These are phyloP conservation scores for Saprolegnia diclina DNA, from an alignment of 352 stramenopile genomes.

Conservation along the genomic window DNA sequence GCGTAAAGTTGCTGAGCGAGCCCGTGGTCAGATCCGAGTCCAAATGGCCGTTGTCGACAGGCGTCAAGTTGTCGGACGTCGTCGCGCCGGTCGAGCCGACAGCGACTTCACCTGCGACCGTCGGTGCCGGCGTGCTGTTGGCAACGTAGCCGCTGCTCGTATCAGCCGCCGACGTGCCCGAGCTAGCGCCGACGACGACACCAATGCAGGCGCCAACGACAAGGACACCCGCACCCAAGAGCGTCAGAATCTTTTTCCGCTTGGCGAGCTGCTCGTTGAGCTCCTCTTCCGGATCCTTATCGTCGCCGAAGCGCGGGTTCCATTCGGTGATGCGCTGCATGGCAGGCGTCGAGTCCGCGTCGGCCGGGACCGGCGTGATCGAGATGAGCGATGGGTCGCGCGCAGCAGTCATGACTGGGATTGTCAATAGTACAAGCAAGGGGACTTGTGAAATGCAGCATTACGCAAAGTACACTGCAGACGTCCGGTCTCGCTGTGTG, in stretches of 20 bases:
- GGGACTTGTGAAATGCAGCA: background rate
- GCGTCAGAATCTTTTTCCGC: slow-evolving; percentile 19
- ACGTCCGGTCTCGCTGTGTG: background rate
- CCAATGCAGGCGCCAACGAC: slow-evolving; percentile 30
- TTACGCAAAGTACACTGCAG: background rate
- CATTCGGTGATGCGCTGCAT: slow-evolving; percentile 17
- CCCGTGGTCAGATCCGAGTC: background rate
- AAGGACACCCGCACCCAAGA: background rate
- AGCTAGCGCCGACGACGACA: slow-evolving; percentile 43
- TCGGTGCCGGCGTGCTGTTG: background rate
- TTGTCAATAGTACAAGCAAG: slow-evolving; percentile 2
- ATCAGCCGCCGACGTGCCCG: background rate
- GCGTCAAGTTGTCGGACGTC: background rate
- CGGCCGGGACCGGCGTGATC: slow-evolving; percentile 5
- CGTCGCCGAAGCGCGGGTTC: slow-evolving; percentile 3
- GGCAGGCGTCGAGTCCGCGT: background rate
- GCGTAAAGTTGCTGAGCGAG: background rate
- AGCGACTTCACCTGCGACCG: background rate
- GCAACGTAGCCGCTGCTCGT: background rate
- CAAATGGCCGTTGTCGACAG: background rate
- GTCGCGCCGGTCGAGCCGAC: background rate
- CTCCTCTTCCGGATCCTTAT: slow-evolving; percentile 23
- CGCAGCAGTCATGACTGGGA: background rate
- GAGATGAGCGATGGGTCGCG: background rate
- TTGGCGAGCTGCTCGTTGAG: slow-evolving; percentile 12